Base-by-base conservation (phyloP, 1,284 basidiomycete genomes). In the Neonothopanus nambi region DNA sequence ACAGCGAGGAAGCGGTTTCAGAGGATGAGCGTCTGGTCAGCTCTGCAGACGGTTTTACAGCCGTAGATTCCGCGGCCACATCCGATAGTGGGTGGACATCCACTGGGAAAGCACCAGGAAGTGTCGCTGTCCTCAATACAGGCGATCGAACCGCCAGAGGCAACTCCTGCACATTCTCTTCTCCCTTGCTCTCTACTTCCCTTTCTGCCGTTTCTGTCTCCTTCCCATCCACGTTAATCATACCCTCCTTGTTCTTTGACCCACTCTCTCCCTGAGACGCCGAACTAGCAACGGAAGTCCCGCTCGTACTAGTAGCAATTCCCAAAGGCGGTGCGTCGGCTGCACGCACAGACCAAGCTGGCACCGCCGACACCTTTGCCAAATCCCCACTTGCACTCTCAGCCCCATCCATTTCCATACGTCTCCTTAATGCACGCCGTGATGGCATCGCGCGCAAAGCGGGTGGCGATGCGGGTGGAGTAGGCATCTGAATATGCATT, bases 321-420 rank as follows among this genome's bases (percentile, higher is more conserved):
- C 63, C 63, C 11, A 65, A 45, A 15, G 62, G 56, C 5, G 63
- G 62, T 21, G 61, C 61, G 20, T 59, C 60, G 5, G 59, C 57
- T 2, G 63, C 63, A 18, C 63, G 61, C 18, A 56, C 36, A 3
- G 59, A 59, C 63, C 63, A 65, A n/a, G 59, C 61, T 15, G 63
- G 61, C 37, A 35, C 50, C n/a, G 59, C 61, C n/a, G 63, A 59
- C 30, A 33, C 30, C 30, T 33, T 33, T 13, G 13, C 30, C 13
- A 11, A 8, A 33, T 9, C 13, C 30, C 30, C 30, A 33, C 30
- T 9, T n/a, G n/a, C n/a, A 33, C 3, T 13, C 30, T 33, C 30
- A 33, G 13, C 30, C 30, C 30, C 30, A n/a, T 48, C 30, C 21
- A 33, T 23, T 15, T 30, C 21, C 11, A 12, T 12, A 46, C 18